These are phyloP conservation scores for Xerocomus potaroensis DNA, from an alignment of 768 basidiomycete genomes.

Conservation along the genomic window DNA sequence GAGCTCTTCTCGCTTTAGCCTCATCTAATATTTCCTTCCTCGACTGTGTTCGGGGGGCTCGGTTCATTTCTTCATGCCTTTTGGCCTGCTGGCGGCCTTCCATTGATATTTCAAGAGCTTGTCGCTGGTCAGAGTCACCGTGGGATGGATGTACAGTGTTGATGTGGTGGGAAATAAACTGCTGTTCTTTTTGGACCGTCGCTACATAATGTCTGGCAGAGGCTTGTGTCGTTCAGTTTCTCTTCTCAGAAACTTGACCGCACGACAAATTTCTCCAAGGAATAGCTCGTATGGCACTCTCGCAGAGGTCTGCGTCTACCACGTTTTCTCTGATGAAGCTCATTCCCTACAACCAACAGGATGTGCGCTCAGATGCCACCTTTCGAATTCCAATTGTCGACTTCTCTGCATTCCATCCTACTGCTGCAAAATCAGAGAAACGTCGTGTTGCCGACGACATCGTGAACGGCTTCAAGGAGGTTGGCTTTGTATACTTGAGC, in stretches of 20 bases:
- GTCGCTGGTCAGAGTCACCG: too few relatives aligned
- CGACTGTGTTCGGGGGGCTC: too few relatives aligned
- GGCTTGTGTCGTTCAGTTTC: slow-evolving; percentile 14
- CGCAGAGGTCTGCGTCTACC: slow-evolving; percentile 17
- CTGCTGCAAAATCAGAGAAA: slow-evolving; percentile 49
- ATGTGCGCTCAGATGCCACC: slow-evolving; percentile 33
- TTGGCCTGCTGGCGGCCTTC: too few relatives aligned
- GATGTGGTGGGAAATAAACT: too few relatives aligned
- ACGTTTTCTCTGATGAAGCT: not conserved
- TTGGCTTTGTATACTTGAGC: slow-evolving; percentile 77
- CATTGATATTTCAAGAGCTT: too few relatives aligned
- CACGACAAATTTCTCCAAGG: slow-evolving; percentile 1
- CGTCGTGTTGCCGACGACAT: slow-evolving; percentile 60
- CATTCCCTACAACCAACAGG: slow-evolving; percentile 19
- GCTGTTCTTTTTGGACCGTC: too few relatives aligned
- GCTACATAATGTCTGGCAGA: too few relatives aligned
- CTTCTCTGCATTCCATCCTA: slow-evolving; percentile 61
- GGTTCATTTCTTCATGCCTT: too few relatives aligned
- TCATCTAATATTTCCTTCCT: too few relatives aligned
- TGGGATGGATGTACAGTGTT: too few relatives aligned
- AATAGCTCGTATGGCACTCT: slow-evolving; percentile 22
- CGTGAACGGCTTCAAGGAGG: slow-evolving; percentile 71
- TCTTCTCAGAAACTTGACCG: slow-evolving; percentile 2
- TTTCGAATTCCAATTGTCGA: slow-evolving; percentile 76
- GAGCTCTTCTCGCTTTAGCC: too few relatives aligned